Conservation (phyloP, 306 rosid species). For the Oxytropis ochrocephala region DNA sequence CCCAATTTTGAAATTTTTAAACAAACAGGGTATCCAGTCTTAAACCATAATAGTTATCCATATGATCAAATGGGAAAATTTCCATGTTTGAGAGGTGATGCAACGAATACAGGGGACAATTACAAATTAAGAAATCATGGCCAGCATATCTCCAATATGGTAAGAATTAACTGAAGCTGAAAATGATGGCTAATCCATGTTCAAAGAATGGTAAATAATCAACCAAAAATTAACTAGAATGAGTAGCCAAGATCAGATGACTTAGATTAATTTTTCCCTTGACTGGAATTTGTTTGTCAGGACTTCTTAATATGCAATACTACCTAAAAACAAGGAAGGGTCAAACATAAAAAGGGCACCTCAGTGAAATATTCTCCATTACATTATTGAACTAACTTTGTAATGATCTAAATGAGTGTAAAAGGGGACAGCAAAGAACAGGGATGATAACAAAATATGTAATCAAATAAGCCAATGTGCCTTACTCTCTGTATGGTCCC, state of each 20-base stretch:
- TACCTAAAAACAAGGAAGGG: not conserved
- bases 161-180: not conserved
- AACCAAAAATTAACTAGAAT: conserved; percentile 5
- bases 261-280: not conserved
- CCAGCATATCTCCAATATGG: not conserved
- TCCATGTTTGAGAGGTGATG: not conserved
- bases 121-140: not conserved
- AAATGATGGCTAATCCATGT: not conserved
- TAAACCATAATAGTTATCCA: not conserved
- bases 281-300: not conserved
- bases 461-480: not conserved
- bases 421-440: not conserved
- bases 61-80: not conserved
- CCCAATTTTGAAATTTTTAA: not conserved
- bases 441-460: not conserved
- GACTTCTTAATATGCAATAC: not conserved
- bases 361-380: not conserved
- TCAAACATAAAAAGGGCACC: not conserved
- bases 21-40: not conserved
- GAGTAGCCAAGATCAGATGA: not conserved
- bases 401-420: not conserved
- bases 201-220: not conserved
- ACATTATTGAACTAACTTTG: not conserved
- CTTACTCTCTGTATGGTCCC: conserved; percentile 89
- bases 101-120: not conserved